Conservation (phyloP, 2,329 filamentous ascomycete genomes). For the Paracoccidioides lutzii region DNA sequence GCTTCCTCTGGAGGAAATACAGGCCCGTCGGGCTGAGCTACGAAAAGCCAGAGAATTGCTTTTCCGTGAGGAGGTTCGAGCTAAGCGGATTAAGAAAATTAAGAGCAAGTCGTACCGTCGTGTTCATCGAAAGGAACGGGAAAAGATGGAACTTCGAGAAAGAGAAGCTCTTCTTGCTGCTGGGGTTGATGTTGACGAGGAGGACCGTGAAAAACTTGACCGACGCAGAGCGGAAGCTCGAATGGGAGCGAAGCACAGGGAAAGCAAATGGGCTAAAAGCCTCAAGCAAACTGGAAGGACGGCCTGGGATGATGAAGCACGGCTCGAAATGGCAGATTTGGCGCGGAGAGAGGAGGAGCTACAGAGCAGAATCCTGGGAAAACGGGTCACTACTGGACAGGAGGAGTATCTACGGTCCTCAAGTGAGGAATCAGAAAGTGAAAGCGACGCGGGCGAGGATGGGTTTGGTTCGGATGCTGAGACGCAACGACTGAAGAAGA, state of each 20-base stretch:
- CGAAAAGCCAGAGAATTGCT: slow-evolving; percentile 71
- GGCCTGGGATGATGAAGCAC: slow-evolving; percentile 79
- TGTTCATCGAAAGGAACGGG: slow-evolving; percentile 70
- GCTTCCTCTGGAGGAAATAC: slow-evolving; percentile 58
- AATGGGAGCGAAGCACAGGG: slow-evolving; percentile 71
- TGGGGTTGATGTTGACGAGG: slow-evolving; percentile 48
- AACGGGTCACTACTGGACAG: slow-evolving; percentile 48
- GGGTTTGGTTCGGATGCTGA: slow-evolving; percentile 24
- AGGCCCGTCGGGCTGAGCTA: slow-evolving; percentile 59
- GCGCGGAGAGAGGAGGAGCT: slow-evolving; percentile 72
- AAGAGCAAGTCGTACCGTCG: slow-evolving; percentile 93
- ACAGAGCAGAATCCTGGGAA: slow-evolving; percentile 64
- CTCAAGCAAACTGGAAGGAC: slow-evolving; percentile 65
- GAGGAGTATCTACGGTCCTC: slow-evolving; percentile 39
- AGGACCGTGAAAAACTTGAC: slow-evolving; percentile 54
- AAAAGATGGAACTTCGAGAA: slow-evolving; percentile 46
- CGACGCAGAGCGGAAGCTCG: slow-evolving; percentile 68
- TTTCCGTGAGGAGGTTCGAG: slow-evolving; percentile 75
- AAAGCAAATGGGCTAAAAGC: slow-evolving; percentile 86
- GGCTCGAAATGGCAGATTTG: slow-evolving; percentile 65
- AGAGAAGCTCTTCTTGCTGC: slow-evolving; percentile 45
- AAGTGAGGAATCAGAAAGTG: slow-evolving; percentile 50
- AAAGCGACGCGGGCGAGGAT: slow-evolving; percentile 47
- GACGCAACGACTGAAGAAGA: slow-evolving; percentile 25
- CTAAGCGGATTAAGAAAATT: slow-evolving; percentile 95